Evolutionary conservation across 2,329 filamentous ascomycete species (phyloP), one percentile per base, ranked within the genome.

Genomic region (Diplodia intermedia): DNA sequence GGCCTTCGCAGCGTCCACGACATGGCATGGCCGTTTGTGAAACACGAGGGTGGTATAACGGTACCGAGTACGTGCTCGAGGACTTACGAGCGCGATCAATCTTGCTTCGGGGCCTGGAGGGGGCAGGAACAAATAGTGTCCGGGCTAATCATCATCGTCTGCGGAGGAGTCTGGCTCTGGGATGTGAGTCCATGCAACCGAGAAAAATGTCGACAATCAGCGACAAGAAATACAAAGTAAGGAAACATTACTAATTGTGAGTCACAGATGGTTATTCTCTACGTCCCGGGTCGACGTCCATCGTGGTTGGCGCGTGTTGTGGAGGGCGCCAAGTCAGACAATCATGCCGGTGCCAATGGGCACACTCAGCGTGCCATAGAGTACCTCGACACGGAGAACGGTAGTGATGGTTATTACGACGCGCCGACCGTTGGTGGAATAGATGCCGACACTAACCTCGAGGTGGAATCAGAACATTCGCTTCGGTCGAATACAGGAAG

Each of bases 11-110:
- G 79, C 2, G 73, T 86, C 36, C 75, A 74, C 52, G 88, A 91
- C 72, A 84, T 84, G 68, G 83, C 85, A 0, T 90, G 83, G 78
- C 89, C 89, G 0, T 89, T 89, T 68, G 78, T 79, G 65, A 61
- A 40, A 20, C 43, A 47, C 4, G 62, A 65, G 23, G 36, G 75
- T 55, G 33, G 73, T 55, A 66, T 72, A 68, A n/a, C 71, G 26
- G 69, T 69, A 56, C 36, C 53, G 56, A 72, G 75, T 40, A 72
- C 74, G 36, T 88, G 87, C 72, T 68, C 74, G 1, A 73, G 79
- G 63, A 76, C 80, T 9, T 86, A 81, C 66, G 79, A 79, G 0
- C 78, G 86, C 47, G 72, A 72, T 0, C 70, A 62, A 23, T 72
- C 82, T 0, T 91, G 89, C 68, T 75, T 81, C 20, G 80, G 66